Base-by-base conservation (phyloP, 495 filamentous ascomycete species). In the Collariella sp. region DNA sequence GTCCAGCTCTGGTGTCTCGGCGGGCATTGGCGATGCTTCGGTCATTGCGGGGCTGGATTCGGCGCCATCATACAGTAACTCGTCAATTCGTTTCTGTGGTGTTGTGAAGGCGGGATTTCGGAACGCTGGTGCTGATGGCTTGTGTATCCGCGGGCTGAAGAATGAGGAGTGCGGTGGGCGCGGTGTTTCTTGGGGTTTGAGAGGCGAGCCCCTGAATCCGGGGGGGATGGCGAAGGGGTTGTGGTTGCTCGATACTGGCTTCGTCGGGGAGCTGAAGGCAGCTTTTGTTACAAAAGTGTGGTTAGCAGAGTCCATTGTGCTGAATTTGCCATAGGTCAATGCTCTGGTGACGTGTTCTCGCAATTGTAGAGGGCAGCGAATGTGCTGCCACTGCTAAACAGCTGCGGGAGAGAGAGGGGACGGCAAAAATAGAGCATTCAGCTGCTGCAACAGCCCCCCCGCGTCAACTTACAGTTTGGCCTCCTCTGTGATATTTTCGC, bases 71-170 rank as follows among this genome's bases (percentile, higher is more conserved):
- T 72, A 81, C 5, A 67, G 60, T 48, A 86, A 83, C 19, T 82
- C 66, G 13, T 88, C 83, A 52, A 77, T 65, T 1, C 76, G 75
- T 61, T 85, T 91, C 38, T 87, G 86, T 2, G 89, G 89, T 7
- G 86, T 95, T 24, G 78, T 88, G 62, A 93, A 95, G 10, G 83
- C 80, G 3, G 82, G 75, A 62, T 83, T 85, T 48, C 79, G 80
- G 58, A 87, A 89, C 15, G 72, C 65, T 2, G 75, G 67, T 0
- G 72, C 77, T 0, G 69, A 62, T 2, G 68, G 63, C n/a, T 58
- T 60, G 48, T 60, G 61, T 4, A 69, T 41, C 40, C 66, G 56
- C 7, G 70, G 69, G 15, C 60, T 63, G 62, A 75, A 71, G 48
- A 73, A 66, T 2, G 69, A 69, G 7, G 64, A 29, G 45, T 64